Evolutionary conservation across 805 yeast species (phyloP), one percentile per base, ranked within the genome.

Genomic region (Candida berthetii): DNA sequence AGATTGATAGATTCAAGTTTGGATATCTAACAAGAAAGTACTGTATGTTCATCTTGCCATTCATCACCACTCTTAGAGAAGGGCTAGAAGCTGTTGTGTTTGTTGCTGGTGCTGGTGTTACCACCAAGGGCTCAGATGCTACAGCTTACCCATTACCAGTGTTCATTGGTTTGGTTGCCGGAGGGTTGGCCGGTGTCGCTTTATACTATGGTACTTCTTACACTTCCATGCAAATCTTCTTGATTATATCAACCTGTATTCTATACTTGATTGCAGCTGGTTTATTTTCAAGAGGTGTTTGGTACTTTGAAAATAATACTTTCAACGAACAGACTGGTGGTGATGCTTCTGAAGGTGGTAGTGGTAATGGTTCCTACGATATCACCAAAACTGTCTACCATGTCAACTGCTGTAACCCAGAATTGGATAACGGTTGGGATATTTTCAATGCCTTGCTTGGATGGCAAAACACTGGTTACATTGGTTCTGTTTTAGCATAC

Each of bases 381-480:
- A 78, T 91, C 55, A 56, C 71, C 39, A 75, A 74, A 56, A 66
- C 85, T 11, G 96, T 91, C 20, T 91, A 96, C 90, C 99, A 91
- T 68, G 95, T 91, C 47, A 89, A 91, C 74, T 91, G 97, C 69
- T 91, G 98, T 71, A 89, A 89, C 65, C 97, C 97, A 36, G 90
- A 84, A 64, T 71, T 74, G 44, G 91, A 84, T 65, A 80, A 82
- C 53, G 97, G 97, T 69, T 91, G 97, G 98, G 96, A 89, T 76
- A 81, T 91, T 47, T 91, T 91, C 74, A 91, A 91, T 59, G 86
- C 97, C 22, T 64, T 91, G 43, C 71, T 91, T 48, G 99, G 98
- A 47, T 91, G 99, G 99, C 96, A 89, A 69, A 91, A 91, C 68
- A 78, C 96, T 41, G 98, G 96, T 45, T 88, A 96, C 50, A 76